Conservation (phyloP, 1,284 basidiomycete genomes). For the Ustilago sp. region DNA sequence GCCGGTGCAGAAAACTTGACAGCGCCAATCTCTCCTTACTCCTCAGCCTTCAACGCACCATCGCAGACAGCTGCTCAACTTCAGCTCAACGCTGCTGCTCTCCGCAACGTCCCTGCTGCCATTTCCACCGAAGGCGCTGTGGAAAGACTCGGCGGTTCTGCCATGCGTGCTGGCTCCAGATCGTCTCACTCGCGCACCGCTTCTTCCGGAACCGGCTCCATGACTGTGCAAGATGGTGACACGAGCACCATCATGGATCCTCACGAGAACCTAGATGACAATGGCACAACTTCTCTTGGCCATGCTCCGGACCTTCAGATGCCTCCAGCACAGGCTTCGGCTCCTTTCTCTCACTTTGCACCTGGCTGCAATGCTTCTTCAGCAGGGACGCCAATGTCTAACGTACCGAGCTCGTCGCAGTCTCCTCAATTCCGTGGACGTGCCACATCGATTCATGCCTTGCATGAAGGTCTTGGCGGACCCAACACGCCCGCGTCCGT, state of each 20-base stretch:
- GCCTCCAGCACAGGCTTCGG: slow-evolving; percentile 57
- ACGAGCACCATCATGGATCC: slow-evolving; percentile 46
- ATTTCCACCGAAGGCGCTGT: slow-evolving; percentile 48
- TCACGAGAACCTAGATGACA: slow-evolving; percentile 27
- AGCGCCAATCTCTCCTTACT: slow-evolving; percentile 37
- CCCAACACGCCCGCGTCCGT: slow-evolving; percentile 59
- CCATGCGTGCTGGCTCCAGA: slow-evolving; percentile 5
- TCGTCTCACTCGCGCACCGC: slow-evolving; percentile 28
- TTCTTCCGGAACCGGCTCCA: slow-evolving; percentile 34
- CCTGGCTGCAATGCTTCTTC: slow-evolving; percentile 25
- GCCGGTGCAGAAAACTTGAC: slow-evolving; percentile 23
- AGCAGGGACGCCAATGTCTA: slow-evolving; percentile 28
- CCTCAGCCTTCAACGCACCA: slow-evolving; percentile 46
- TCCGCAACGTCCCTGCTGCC: slow-evolving; percentile 57
- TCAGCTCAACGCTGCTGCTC: slow-evolving; percentile 55
- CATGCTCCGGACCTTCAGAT: slow-evolving; percentile 55
- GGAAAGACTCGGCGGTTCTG: slow-evolving; percentile 37
- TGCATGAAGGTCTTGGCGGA: slow-evolving; percentile 33
- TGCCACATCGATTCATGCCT: slow-evolving; percentile 25
- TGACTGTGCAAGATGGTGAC: slow-evolving; percentile 48
- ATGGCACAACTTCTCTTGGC: slow-evolving; percentile 15
- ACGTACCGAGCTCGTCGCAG: slow-evolving; percentile 15
- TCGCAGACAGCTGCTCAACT: slow-evolving; percentile 51
- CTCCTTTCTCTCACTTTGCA: slow-evolving; percentile 56
- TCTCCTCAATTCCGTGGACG: slow-evolving; percentile 41